phyloP scores from a whole-genome alignment of 768 basidiomycete genomes.

The Tulasnella sp. region DNA sequence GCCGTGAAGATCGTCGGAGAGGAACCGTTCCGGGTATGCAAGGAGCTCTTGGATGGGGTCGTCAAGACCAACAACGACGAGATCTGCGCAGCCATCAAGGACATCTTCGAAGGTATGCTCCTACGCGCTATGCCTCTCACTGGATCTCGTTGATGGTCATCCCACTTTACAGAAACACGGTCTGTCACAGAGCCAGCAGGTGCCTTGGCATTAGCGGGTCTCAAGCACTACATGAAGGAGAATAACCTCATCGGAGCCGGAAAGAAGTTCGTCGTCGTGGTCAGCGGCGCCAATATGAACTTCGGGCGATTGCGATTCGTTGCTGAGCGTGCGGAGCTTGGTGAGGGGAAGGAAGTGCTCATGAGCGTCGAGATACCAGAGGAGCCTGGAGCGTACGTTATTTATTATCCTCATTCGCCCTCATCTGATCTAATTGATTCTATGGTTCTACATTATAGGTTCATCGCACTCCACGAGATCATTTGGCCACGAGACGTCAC shows the following conservation, averaged over 20 bases:
- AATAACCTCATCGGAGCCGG: constrained; percentile 74
- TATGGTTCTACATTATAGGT: constrained; percentile 39
- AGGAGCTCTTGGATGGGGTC: constrained; percentile 69
- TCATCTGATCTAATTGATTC: neutral
- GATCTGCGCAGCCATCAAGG: constrained; percentile 97
- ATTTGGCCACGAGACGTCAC: constrained; percentile 90
- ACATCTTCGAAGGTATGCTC: constrained; percentile 84
- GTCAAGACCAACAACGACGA: constrained; percentile 89
- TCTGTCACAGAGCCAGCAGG: constrained; percentile 96
- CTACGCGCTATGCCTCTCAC: neutral
- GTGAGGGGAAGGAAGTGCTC: constrained; percentile 88
- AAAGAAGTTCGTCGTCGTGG: constrained; percentile 80
- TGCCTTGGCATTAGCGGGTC: constrained; percentile 80
- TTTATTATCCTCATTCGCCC: neutral
- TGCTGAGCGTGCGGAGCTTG: constrained; percentile 95
- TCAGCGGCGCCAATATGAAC: constrained; percentile 99
- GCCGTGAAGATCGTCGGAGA: constrained; percentile 92
- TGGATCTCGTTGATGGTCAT: neutral
- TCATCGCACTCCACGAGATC: constrained; percentile 71
- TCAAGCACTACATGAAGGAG: constrained; percentile 75
- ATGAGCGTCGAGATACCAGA: constrained; percentile 94
- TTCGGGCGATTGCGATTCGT: constrained; percentile 94
- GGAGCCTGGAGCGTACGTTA: constrained; percentile 68
- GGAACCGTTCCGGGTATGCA: constrained; percentile 89
- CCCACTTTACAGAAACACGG: constrained; percentile 64